A percentile compares a stretch with the other conserved stretches of the same genome.
phyloP scores from a whole-genome alignment of 805 yeast genomes.

The Ogataea chonburiensis region DNA sequence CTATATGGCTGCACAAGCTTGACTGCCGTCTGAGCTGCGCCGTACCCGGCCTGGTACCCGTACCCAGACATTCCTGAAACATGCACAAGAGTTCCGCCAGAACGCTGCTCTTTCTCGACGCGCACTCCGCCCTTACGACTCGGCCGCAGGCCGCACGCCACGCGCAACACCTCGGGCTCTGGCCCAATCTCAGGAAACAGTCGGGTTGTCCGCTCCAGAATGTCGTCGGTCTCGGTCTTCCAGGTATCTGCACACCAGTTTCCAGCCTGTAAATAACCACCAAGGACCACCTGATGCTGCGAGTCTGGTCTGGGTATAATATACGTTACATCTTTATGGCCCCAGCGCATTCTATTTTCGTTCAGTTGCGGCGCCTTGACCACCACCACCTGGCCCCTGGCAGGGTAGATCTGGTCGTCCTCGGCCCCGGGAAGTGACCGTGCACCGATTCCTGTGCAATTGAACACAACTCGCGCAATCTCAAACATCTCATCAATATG shows the following conservation, averaged over 20 bases:
- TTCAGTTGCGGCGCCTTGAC: conserved; percentile 66
- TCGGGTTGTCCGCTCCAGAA: conserved; percentile 45
- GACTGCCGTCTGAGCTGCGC: conserved; percentile 55
- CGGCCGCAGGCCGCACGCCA: conserved; percentile 76
- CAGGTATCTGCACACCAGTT: conserved; percentile 62
- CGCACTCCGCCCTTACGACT: conserved; percentile 73
- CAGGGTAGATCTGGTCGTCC: conserved; percentile 63
- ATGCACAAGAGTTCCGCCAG: conserved; percentile 52
- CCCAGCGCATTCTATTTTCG: conserved; percentile 61
- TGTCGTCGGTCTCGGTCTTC: conserved; percentile 49
- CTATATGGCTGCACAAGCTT: conserved; percentile 7
- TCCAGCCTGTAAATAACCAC: conserved; percentile 68
- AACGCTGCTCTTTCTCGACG: conserved; percentile 53
- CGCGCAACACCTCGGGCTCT: conserved; percentile 54
- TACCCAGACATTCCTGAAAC: conserved; percentile 71
- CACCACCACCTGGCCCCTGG: conserved; percentile 79
- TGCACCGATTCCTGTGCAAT: conserved; percentile 78
- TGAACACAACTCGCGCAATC: conserved; percentile 55
- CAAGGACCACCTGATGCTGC: conserved; percentile 65
- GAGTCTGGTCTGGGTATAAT: conserved; percentile 71
- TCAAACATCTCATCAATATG: conserved; percentile 57
- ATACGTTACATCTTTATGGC: conserved; percentile 60
- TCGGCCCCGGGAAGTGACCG: conserved; percentile 59
- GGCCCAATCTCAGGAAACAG: conserved; percentile 48
- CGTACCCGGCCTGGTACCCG: conserved; percentile 66